Conservation (phyloP, 2,329 filamentous ascomycete species). For the Byssochlamys sp. region DNA sequence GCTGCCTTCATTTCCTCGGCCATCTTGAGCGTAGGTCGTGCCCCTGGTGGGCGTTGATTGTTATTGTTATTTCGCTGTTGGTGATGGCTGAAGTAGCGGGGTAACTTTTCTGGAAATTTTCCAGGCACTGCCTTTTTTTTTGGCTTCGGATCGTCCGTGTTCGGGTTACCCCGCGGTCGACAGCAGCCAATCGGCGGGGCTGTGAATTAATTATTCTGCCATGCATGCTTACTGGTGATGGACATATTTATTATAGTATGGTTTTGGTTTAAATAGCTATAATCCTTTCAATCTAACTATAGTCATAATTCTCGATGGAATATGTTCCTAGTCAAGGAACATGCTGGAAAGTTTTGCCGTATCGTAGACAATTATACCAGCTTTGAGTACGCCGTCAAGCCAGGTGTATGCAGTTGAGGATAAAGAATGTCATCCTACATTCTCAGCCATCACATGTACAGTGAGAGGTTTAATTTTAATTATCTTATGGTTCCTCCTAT, state of each 20-base stretch:
- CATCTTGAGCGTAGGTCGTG: conserved; percentile 11
- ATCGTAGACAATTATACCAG: too few species aligned
- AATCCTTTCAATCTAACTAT: too few species aligned
- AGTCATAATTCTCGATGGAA: too few species aligned
- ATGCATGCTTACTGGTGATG: too few species aligned
- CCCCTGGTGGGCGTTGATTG: background rate
- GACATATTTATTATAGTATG: too few species aligned
- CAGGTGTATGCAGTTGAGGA: too few species aligned
- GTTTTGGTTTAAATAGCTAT: too few species aligned
- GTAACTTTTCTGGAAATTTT: background rate
- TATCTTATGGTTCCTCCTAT: background rate
- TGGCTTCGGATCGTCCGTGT: background rate
- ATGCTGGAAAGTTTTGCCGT: too few species aligned
- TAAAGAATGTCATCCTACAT: background rate
- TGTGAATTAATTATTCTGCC: background rate
- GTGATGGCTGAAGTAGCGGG: background rate
- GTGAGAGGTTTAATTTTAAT: background rate
- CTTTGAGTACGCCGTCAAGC: too few species aligned
- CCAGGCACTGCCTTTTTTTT: background rate
- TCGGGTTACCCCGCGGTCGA: background rate
- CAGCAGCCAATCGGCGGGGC: background rate
- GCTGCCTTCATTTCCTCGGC: conserved; percentile 32
- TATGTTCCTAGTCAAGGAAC: too few species aligned
- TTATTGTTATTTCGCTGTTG: background rate
- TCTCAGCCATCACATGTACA: background rate